These are phyloP conservation scores for Cucurbita maxima DNA, from an alignment of 306 rosid genomes.

Conservation along the genomic window DNA sequence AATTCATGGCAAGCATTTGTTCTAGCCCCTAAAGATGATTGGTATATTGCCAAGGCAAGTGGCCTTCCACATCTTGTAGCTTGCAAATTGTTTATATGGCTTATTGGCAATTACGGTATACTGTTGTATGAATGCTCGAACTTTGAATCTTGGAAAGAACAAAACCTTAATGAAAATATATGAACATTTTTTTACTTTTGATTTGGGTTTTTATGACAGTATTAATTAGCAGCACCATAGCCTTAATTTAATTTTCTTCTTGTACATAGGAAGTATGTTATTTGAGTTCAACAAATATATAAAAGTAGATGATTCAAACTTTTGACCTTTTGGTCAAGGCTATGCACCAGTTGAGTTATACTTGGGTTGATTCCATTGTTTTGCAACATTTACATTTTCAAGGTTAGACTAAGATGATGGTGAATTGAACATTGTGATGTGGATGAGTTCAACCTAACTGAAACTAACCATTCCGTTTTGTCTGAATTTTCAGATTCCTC, in stretches of 20 bases:
- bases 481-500: constrained; percentile 49
- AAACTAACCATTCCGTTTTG: not conserved
- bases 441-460: not conserved
- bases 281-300: too few species aligned
- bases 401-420: too few species aligned
- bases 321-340: too few species aligned
- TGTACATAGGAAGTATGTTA: not conserved
- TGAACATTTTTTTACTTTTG: not conserved
- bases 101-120: not conserved
- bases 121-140: not conserved
- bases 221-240: not conserved
- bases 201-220: not conserved
- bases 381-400: too few species aligned
- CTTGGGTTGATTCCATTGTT: too few species aligned
- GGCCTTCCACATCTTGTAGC: not conserved
- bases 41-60: constrained; percentile 75
- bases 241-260: not conserved
- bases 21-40: constrained; percentile 55
- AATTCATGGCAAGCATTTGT: constrained; percentile 82
- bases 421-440: too few species aligned
- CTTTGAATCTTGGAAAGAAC: not conserved
- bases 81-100: not conserved
- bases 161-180: not conserved
- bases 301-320: not conserved
- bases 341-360: too few species aligned